Base-by-base conservation (phyloP, 1,284 basidiomycete species). In the Pisolithus thermaeus region DNA sequence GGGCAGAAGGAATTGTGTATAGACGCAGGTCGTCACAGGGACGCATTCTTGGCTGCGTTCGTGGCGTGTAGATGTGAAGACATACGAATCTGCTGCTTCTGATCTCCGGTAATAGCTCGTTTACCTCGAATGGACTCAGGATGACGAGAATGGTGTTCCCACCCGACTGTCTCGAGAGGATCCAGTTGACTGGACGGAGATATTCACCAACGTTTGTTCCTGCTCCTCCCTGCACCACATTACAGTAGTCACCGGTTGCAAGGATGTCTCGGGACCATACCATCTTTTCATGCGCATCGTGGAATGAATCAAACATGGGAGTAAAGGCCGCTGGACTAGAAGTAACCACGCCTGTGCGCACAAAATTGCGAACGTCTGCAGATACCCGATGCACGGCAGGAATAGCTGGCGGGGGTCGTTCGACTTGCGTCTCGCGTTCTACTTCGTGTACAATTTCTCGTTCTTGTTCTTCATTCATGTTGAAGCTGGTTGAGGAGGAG, bases 101-200 rank as follows among this genome's bases (percentile, higher is more conserved):
- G 46, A 79, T 74, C 1, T 52, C 23, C 0, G 69, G 68, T 3
- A 80, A 59, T 25, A 80, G 61, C 39, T 53, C 49, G 44, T 79
- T 68, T 39, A 59, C 74, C 52, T 80, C 78, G 48, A 59, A 69
- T 0, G 78, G 75, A 53, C 79, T 80, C 46, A 78, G 47, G 16
- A 72, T 54, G 27, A 81, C 66, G 1, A 75, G 55, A 2, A 61
- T 52, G 0, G 47, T 43, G 4, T 41, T 42, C 1, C 25, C 12
- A 25, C 11, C 27, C 1, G 16, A 44, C 28, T 40, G 57, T 16
- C 51, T 52, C 0, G 73, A 70, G 16, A 74, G 38, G 27, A 79
- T 59, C 78, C 77, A 76, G 41, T 73, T 65, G 14, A 77, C 68
- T 0, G 74, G 71, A n/a, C 72, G 71, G 38, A 74, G 54, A 51